Base-by-base conservation (phyloP, 129 eudicot species). In the Flaveria sonorensis region DNA sequence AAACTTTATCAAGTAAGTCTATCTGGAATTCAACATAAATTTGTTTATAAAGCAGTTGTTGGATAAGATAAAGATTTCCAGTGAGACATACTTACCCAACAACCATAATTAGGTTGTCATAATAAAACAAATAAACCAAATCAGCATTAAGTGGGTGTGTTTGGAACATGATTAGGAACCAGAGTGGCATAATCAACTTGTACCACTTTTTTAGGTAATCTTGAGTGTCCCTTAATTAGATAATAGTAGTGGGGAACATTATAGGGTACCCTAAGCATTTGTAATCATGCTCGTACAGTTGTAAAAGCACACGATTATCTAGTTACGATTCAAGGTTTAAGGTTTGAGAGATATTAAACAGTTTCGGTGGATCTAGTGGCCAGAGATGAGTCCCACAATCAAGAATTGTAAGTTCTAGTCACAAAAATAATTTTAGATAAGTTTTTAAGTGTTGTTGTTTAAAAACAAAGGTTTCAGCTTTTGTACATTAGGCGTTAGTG, bases 131-230 rank as follows among this genome's bases (percentile, higher is more conserved):
- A 70, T 2, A 71, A 47, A 28, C 52, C 63, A 46, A 52, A 21
- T 79, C 82, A 71, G 45, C 82, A 70, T 70, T 53, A n/a, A 70
- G 77, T 71, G 77, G 82, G 72, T 79, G 72, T 30, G 71, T 61
- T 79, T 79, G 60, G 75, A 69, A 81, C 80, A 81, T 81, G 84
- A 81, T 74, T 81, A 74, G 65, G 80, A 81, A 81, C 76, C 84
- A 81, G 84, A 74, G 84, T 74, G 80, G 84, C 80, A 66, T 59
- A 66, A 73, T 70, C 83, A 79, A 62, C 78, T 61, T 71, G 59
- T 72, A 55, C 47, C 78, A 81, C 55, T 59, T 67, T 66, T 55
- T 30, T 28, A 32, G 69, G 46, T 32, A 7, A 30, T 63, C 20
- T 64, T 52, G 74, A 80, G 68, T 73, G 74, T 52, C 42, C 57